Evolutionary conservation across 2,329 filamentous ascomycete genomes (phyloP).

Genomic region (Monilinia laxa): DNA sequence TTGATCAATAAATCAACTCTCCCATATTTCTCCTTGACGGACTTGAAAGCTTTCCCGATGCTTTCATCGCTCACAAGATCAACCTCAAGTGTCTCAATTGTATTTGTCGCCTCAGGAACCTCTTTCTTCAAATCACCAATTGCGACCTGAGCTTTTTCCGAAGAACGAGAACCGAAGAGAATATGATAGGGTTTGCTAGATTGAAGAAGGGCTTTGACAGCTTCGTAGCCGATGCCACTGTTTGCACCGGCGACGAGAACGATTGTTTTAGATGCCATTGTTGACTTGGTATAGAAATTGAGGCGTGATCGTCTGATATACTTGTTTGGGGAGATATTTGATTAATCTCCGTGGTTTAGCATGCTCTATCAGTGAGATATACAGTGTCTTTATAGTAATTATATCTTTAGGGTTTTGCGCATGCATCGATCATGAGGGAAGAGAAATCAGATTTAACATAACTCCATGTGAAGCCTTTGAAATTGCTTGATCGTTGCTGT

Average conservation of each 20-base stretch:
- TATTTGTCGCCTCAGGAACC: constrained; percentile 37
- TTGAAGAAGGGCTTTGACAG: constrained; percentile 44
- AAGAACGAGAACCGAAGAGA: constrained; percentile 43
- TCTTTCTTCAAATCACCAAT: constrained; percentile 41
- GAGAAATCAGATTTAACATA: background rate
- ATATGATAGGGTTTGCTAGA: constrained; percentile 44
- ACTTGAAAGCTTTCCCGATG: constrained; percentile 31
- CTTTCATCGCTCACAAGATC: constrained; percentile 33
- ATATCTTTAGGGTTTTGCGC: background rate
- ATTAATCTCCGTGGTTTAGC: background rate
- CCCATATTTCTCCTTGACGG: constrained; percentile 26
- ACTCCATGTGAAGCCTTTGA: background rate
- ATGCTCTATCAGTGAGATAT: background rate
- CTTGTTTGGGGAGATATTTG: background rate
- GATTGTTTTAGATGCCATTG: constrained; percentile 30
- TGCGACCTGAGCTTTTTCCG: constrained; percentile 42
- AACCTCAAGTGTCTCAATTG: constrained; percentile 27
- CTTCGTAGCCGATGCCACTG: constrained; percentile 47
- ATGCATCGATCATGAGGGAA: background rate
- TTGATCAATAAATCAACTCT: constrained; percentile 32
- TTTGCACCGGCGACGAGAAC: constrained; percentile 47
- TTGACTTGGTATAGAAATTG: background rate
- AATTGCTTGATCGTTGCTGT: background rate
- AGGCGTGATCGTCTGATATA: background rate
- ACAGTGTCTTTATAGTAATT: background rate